These are phyloP conservation scores for Leptoxyphium fumago DNA, from an alignment of 2,329 filamentous ascomycete species.

Conservation along the genomic window DNA sequence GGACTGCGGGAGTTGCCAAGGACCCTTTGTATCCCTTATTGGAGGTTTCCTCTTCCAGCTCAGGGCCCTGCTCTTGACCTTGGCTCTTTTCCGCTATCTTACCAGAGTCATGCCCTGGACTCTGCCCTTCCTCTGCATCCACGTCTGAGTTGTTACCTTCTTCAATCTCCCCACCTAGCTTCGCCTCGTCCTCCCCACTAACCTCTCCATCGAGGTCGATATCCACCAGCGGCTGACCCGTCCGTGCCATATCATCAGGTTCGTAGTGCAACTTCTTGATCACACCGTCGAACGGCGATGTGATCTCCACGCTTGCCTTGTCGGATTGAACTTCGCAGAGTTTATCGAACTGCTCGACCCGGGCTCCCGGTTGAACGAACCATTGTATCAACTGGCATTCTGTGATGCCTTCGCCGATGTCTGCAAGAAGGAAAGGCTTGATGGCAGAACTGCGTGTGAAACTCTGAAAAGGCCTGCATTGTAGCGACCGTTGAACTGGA, in stretches of 20 bases:
- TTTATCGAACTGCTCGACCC: slow-evolving; percentile 94
- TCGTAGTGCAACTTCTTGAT: slow-evolving; percentile 96
- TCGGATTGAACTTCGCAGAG: slow-evolving; percentile 97
- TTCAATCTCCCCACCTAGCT: slow-evolving; percentile 17
- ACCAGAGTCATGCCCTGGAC: slow-evolving; percentile 6
- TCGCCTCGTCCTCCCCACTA: slow-evolving; percentile 43
- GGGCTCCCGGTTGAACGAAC: slow-evolving; percentile 93
- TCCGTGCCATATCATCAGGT: slow-evolving; percentile 87
- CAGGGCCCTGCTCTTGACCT: background rate
- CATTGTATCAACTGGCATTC: slow-evolving; percentile 99
- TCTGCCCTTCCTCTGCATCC: slow-evolving; percentile 3
- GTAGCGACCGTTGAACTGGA: too few relatives aligned
- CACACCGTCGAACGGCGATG: slow-evolving; percentile 83
- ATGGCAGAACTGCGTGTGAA: slow-evolving; percentile 23
- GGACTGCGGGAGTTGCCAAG: slow-evolving; percentile 81
- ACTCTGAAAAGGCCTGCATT: too few relatives aligned
- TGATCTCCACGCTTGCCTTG: slow-evolving; percentile 71
- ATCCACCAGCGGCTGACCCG: slow-evolving; percentile 81
- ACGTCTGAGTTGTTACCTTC: slow-evolving; percentile 5
- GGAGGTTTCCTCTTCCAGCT: slow-evolving; percentile 16
- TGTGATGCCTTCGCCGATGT: slow-evolving; percentile 89
- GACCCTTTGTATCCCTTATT: slow-evolving; percentile 48
- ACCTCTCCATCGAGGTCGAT: slow-evolving; percentile 79
- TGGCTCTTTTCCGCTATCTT: slow-evolving; percentile 6
- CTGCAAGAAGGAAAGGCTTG: slow-evolving; percentile 69